Conservation (phyloP, 2,329 filamentous ascomycete species). For the Sarocladium strictum region DNA sequence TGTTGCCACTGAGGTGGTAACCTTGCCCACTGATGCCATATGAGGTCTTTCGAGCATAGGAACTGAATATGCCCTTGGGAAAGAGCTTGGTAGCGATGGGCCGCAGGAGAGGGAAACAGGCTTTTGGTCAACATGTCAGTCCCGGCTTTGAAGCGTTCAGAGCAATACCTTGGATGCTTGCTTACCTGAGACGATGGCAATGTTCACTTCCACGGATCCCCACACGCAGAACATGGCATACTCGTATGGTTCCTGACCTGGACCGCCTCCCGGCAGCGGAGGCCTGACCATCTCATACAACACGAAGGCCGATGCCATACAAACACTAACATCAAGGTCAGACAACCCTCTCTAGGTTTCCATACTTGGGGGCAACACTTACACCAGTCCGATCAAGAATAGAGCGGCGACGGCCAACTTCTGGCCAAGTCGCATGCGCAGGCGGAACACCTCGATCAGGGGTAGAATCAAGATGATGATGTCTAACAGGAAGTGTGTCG, state of each 20-base stretch:
- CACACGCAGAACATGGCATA: constrained; percentile 21
- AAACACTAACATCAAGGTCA: constrained; percentile 16
- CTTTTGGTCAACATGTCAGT: background rate
- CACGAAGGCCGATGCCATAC: constrained; percentile 21
- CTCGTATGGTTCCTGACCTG: constrained; percentile 19
- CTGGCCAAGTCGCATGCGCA: constrained; percentile 23
- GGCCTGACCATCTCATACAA: constrained; percentile 19
- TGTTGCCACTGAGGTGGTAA: constrained; percentile 8
- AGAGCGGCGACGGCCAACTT: constrained; percentile 23
- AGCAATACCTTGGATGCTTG: too few species aligned
- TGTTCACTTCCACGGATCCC: constrained; percentile 23
- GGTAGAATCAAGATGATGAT: constrained; percentile 25
- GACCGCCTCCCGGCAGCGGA: constrained; percentile 12
- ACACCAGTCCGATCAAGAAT: constrained; percentile 24
- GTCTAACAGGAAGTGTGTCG: constrained; percentile 26
- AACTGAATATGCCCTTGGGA: constrained; percentile 3
- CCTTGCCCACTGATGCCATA: constrained; percentile 3
- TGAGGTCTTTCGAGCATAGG: background rate
- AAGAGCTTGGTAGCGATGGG: background rate
- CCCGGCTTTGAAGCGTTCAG: too few species aligned
- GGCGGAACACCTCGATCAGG: constrained; percentile 20
- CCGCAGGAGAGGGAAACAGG: constrained; percentile 2
- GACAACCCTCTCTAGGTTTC: background rate
- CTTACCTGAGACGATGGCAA: constrained; percentile 18
- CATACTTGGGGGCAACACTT: constrained; percentile 7